phyloP scores from a whole-genome alignment of 768 basidiomycete species.

The Pleurotus sapidus region DNA sequence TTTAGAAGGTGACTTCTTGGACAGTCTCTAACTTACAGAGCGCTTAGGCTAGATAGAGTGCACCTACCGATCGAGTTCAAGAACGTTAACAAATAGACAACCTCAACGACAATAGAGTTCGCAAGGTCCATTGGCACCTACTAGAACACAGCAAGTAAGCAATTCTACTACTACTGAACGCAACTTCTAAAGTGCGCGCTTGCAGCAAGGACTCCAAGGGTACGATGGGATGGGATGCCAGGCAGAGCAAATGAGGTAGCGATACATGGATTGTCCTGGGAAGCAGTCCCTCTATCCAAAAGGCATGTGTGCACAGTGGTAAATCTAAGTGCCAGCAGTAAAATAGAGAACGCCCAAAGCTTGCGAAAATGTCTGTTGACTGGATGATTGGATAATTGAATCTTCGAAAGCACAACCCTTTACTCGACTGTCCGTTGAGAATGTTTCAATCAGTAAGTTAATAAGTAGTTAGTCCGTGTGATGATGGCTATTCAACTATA shows the following conservation, averaged over 20 bases:
- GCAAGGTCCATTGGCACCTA: too few species aligned
- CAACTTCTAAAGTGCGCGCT: neutral
- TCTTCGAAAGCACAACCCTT: neutral
- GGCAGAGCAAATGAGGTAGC: neutral
- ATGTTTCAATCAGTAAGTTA: neutral
- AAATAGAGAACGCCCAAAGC: neutral
- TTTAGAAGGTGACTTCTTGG: too few species aligned
- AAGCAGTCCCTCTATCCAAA: neutral
- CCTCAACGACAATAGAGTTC: too few species aligned
- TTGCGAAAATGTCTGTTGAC: too few species aligned
- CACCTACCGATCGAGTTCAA: too few species aligned
- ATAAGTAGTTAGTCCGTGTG: conserved; percentile 5
- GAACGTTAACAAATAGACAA: too few species aligned
- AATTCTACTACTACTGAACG: neutral
- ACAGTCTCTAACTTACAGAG: too few species aligned
- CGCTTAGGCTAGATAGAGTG: too few species aligned
- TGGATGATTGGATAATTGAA: neutral
- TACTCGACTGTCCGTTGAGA: conserved; percentile 7
- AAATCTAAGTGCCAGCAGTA: neutral
- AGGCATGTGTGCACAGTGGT: neutral
- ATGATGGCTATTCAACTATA: conserved; percentile 7
- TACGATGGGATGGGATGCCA: neutral
- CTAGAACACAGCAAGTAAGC: too few species aligned
- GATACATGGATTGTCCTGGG: neutral
- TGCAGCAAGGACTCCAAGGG: neutral